These are phyloP conservation scores for Blastobotrys robertii DNA, from an alignment of 805 yeast genomes.

Conservation along the genomic window DNA sequence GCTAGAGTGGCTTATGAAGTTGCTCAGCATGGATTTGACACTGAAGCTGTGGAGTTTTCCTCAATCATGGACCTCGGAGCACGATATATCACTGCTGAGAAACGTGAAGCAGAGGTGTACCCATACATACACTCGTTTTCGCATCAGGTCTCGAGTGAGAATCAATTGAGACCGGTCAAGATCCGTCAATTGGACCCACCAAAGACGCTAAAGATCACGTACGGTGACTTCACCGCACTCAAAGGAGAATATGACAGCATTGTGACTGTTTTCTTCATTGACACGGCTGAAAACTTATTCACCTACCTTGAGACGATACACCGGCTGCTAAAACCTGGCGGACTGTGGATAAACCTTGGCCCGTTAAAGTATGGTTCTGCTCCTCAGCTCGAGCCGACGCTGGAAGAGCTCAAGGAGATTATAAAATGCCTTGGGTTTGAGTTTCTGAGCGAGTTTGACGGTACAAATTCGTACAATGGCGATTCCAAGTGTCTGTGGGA, in stretches of 20 bases:
- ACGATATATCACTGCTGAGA: not conserved
- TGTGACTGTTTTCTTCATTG: constrained; percentile 62
- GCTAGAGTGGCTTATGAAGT: constrained; percentile 69
- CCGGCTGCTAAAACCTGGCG: constrained; percentile 35
- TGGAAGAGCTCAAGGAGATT: constrained; percentile 54
- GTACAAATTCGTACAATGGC: constrained; percentile 24
- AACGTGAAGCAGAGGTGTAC: constrained; percentile 12
- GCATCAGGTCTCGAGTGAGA: constrained; percentile 40
- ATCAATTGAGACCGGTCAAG: constrained; percentile 43
- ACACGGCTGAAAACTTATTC: constrained; percentile 82
- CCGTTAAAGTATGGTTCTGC: constrained; percentile 86
- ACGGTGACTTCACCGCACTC: constrained; percentile 59
- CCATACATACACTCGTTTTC: constrained; percentile 55
- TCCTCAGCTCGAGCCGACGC: constrained; percentile 61
- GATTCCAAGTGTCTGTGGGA: constrained; percentile 23
- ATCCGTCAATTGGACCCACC: constrained; percentile 18
- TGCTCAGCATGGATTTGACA: constrained; percentile 30
- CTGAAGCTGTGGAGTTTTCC: constrained; percentile 70
- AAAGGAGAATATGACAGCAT: constrained; percentile 31
- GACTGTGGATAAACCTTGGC: constrained; percentile 82
- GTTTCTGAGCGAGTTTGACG: constrained; percentile 27
- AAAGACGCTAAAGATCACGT: constrained; percentile 11
- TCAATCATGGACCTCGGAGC: constrained; percentile 60
- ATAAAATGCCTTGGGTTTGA: constrained; percentile 41
- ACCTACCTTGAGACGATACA: constrained; percentile 63